Base-by-base conservation (phyloP, 163 green algal genomes). In the Smithsoniella earleae region DNA sequence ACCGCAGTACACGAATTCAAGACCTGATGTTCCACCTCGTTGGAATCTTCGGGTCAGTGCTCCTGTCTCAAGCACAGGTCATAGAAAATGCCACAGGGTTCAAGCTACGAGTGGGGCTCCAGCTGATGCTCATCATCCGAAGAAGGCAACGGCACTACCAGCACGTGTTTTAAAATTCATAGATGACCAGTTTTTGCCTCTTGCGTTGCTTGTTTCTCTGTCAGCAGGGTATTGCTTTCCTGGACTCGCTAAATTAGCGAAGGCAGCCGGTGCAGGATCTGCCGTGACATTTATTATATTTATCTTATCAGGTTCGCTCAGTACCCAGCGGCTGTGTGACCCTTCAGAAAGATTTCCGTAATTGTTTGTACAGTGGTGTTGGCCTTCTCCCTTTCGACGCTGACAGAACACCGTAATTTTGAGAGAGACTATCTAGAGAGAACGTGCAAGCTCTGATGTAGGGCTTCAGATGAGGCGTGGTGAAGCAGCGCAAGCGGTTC, bases 401-500 rank as follows among this genome's bases (percentile, higher is more conserved):
- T 54, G 20, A 18, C 20, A 25, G 44, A 18, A 18, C 44, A 54
- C 20, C 31, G 20, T 20, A 13, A 65, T 65, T 49, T 13, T 22
- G 40, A 13, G 40, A 22, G 13, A 13, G 40, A 49, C 52, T 65
- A 13, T n/a, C 52, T 65, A 27, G 52, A 18, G 52, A 10, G 31
- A 65, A 13, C 22, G 31, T 65, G 1, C 28, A 65, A 16, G 22
- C 52, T 28, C 20, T 65, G 20, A 65, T 2, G 46, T 73, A 55
- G 80, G 80, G 1, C 64, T 85, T 20, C 76, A 80, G 77, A 36
- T 85, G 40, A 73, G 75, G 31, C 37, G 36, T n/a, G 75, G 77
- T 2, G 77, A 85, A 52, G 80, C 75, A 8, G 30, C 74, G 44
- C 45, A 78, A 46, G 80, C 80, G 16, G 54, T 85, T 3, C 10